Conservation (phyloP, 202 grass and related monocot species). For the Hordeum pubiflorum region DNA sequence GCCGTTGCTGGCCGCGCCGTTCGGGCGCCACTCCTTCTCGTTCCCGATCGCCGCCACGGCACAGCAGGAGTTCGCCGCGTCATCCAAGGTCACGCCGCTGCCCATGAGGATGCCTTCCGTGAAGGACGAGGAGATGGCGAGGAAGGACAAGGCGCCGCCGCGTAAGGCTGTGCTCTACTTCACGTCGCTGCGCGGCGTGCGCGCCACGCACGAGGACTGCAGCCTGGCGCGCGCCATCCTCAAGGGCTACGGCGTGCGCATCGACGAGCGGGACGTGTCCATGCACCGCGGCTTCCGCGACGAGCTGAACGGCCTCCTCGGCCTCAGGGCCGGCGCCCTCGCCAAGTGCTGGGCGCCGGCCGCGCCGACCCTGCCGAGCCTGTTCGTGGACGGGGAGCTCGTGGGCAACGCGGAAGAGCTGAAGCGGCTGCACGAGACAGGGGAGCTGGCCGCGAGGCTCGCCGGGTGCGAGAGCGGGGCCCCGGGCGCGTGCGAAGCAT, state of each 20-base stretch:
- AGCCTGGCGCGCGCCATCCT: slow-evolving; percentile 56
- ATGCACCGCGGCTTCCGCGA: slow-evolving; percentile 81
- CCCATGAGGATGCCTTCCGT: slow-evolving; percentile 29
- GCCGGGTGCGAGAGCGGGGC: slow-evolving; percentile 35
- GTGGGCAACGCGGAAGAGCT: slow-evolving; percentile 68
- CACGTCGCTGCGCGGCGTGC: slow-evolving; percentile 86
- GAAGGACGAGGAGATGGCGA: background rate
- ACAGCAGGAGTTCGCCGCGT: slow-evolving; percentile 40
- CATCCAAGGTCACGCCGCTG: slow-evolving; percentile 54
- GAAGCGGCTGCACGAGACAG: slow-evolving; percentile 77
- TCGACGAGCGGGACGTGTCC: slow-evolving; percentile 95
- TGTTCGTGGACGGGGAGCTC: slow-evolving; percentile 59
- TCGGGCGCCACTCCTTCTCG: slow-evolving; percentile 80
- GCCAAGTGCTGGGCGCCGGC: slow-evolving; percentile 29
- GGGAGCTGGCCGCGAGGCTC: slow-evolving; percentile 49
- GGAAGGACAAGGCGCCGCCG: background rate
- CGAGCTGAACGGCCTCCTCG: slow-evolving; percentile 50
- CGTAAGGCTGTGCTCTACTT: slow-evolving; percentile 72
- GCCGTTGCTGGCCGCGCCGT: slow-evolving; percentile 29
- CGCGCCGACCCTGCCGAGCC: slow-evolving; percentile 37
- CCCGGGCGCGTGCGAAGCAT: slow-evolving; percentile 44
- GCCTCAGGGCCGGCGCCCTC: background rate
- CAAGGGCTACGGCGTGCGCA: slow-evolving; percentile 50
- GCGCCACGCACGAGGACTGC: slow-evolving; percentile 78
- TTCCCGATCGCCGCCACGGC: slow-evolving; percentile 34